Conservation (phyloP, 805 yeast genomes). For the Priceomyces medius region DNA sequence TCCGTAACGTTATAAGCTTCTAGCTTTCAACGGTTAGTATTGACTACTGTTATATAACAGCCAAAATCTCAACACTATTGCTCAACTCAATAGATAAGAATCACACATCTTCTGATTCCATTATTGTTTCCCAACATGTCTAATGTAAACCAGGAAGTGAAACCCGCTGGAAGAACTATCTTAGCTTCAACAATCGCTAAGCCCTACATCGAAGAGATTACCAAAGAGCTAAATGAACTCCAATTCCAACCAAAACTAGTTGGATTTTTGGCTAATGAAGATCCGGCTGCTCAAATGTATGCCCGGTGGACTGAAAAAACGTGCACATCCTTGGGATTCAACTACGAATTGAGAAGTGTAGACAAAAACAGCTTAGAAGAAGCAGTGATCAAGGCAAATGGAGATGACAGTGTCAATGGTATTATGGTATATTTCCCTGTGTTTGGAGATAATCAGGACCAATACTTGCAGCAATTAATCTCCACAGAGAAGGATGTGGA, state of each 20-base stretch:
- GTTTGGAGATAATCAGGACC: constrained; percentile 92
- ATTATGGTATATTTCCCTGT: constrained; percentile 98
- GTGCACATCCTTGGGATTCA: constrained; percentile 79
- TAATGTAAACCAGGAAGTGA: constrained; percentile 6
- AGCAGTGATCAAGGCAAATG: constrained; percentile 77
- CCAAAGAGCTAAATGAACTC: constrained; percentile 51
- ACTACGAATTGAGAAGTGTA: constrained; percentile 71
- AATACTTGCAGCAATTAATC: constrained; percentile 90
- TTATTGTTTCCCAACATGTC: background rate
- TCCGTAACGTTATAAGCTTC: background rate
- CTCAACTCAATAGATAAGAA: background rate
- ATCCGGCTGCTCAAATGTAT: constrained; percentile 93
- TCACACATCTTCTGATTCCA: background rate
- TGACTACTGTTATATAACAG: background rate
- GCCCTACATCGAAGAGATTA: constrained; percentile 71
- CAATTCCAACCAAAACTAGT: constrained; percentile 71
- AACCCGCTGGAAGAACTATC: constrained; percentile 72
- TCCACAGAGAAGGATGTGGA: constrained; percentile 93
- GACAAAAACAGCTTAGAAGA: constrained; percentile 84
- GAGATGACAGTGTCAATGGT: constrained; percentile 74
- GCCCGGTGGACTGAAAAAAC: constrained; percentile 97
- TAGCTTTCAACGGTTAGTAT: background rate
- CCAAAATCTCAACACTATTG: background rate
- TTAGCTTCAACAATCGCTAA: constrained; percentile 88
- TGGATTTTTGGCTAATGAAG: constrained; percentile 87